Evolutionary conservation across 2,329 filamentous ascomycete species (phyloP).

Genomic region (Penicillium sp.): DNA sequence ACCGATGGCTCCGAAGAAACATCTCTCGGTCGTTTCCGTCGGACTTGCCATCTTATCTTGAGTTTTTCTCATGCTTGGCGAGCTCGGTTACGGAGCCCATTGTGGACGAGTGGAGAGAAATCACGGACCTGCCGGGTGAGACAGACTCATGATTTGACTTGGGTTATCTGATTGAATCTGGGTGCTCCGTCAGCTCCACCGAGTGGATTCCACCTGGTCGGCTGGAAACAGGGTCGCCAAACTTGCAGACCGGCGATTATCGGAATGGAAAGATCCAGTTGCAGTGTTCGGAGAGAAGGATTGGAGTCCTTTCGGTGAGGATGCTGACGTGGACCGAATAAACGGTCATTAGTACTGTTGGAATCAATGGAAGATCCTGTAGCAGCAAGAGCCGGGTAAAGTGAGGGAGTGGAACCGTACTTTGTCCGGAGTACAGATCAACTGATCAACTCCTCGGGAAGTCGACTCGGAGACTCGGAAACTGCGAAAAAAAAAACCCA

Average conservation of each 20-base stretch:
- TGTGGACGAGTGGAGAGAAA: slow-evolving; percentile 16
- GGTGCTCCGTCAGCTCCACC: slow-evolving; percentile 23
- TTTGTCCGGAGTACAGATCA: neutral
- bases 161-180: slow-evolving; percentile 26
- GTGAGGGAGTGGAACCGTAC: neutral
- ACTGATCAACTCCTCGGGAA: neutral
- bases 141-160: slow-evolving; percentile 18
- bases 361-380: neutral
- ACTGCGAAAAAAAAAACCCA: neutral
- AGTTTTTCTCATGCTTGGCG: slow-evolving; percentile 13
- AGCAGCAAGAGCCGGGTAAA: too few relatives aligned
- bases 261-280: neutral
- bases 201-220: slow-evolving; percentile 15
- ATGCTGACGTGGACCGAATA: neutral
- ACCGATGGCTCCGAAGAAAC: neutral
- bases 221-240: slow-evolving; percentile 6
- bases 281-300: neutral
- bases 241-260: neutral
- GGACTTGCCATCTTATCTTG: slow-evolving; percentile 14
- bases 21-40: neutral
- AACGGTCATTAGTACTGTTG: neutral
- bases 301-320: neutral
- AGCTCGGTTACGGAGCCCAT: slow-evolving; percentile 19
- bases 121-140: slow-evolving; percentile 12
- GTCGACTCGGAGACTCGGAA: neutral